phyloP scores from a whole-genome alignment of 352 stramenopile species.

The Phytophthora citricola region DNA sequence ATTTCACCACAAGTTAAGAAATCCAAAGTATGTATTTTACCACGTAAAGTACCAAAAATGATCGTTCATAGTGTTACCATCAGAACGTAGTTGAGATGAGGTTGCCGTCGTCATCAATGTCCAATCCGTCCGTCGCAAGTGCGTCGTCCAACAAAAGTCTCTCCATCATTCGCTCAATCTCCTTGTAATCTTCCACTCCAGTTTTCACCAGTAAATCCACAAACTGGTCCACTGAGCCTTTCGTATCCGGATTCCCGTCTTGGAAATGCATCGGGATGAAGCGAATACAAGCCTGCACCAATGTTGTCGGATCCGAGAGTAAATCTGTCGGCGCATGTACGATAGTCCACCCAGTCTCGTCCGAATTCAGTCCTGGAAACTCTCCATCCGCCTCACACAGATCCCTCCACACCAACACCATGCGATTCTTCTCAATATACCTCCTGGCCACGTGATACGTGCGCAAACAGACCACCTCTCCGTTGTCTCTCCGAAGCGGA shows the following conservation, averaged over 20 bases:
- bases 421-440: constrained; percentile 46
- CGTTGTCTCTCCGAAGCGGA: constrained; percentile 14
- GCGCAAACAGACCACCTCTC: constrained; percentile 17
- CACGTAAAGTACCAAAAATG: not conserved
- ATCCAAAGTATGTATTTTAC: not conserved
- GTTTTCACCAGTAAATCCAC: constrained; percentile 29
- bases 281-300: constrained; percentile 24
- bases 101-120: constrained; percentile 19
- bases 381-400: constrained; percentile 41
- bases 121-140: constrained; percentile 21
- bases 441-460: constrained; percentile 24
- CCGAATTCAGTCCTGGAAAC: constrained; percentile 49
- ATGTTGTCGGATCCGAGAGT: constrained; percentile 6
- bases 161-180: constrained; percentile 34
- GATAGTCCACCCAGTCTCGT: constrained; percentile 58
- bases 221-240: constrained; percentile 29
- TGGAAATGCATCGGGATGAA: constrained; percentile 27
- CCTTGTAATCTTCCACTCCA: constrained; percentile 25
- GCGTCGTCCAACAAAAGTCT: constrained; percentile 29
- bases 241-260: constrained; percentile 4
- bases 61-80: not conserved
- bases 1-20: not conserved
- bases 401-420: constrained; percentile 58
- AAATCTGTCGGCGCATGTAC: constrained; percentile 9
- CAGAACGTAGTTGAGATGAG: not conserved